phyloP scores from a whole-genome alignment of 1,284 basidiomycete genomes.

The Ceratobasidium sp. region DNA sequence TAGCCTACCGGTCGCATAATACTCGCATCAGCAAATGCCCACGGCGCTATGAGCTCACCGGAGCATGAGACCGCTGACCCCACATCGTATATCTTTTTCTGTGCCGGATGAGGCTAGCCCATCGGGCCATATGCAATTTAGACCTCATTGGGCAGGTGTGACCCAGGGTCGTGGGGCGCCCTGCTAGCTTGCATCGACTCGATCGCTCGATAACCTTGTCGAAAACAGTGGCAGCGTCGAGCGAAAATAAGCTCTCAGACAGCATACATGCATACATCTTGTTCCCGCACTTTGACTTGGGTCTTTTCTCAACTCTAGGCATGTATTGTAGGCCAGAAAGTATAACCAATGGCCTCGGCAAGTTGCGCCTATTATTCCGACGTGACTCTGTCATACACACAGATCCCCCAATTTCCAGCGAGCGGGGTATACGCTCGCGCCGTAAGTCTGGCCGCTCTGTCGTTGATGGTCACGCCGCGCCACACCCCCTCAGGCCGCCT shows the following conservation, averaged over 20 bases:
- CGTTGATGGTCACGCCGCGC: constrained; percentile 30
- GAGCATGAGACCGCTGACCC: constrained; percentile 25
- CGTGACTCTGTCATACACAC: constrained; percentile 31
- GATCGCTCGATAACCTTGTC: constrained; percentile 28
- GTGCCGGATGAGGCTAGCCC: constrained; percentile 8
- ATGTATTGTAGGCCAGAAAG: background rate
- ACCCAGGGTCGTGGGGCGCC: constrained; percentile 30
- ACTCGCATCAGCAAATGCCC: background rate
- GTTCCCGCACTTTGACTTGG: background rate
- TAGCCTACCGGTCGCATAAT: background rate
- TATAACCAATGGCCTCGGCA: constrained; percentile 13
- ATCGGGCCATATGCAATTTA: constrained; percentile 13
- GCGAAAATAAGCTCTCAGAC: constrained; percentile 1
- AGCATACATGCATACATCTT: constrained; percentile 8
- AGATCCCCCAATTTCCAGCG: constrained; percentile 22
- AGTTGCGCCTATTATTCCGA: constrained; percentile 33
- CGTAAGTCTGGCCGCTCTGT: constrained; percentile 13
- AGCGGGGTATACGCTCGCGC: background rate
- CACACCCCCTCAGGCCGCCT: constrained; percentile 18
- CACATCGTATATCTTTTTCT: background rate
- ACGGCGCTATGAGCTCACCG: constrained; percentile 10
- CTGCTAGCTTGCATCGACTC: constrained; percentile 28
- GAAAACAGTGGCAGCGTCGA: constrained; percentile 11
- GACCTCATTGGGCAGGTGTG: constrained; percentile 21
- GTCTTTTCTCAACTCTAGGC: constrained; percentile 6